Percentiles rank a stretch among this genome's conserved stretches.
Evolutionary conservation across 2,329 filamentous ascomycete species (phyloP).

Genomic region (Immersiporthe knoxdaviesiana): DNA sequence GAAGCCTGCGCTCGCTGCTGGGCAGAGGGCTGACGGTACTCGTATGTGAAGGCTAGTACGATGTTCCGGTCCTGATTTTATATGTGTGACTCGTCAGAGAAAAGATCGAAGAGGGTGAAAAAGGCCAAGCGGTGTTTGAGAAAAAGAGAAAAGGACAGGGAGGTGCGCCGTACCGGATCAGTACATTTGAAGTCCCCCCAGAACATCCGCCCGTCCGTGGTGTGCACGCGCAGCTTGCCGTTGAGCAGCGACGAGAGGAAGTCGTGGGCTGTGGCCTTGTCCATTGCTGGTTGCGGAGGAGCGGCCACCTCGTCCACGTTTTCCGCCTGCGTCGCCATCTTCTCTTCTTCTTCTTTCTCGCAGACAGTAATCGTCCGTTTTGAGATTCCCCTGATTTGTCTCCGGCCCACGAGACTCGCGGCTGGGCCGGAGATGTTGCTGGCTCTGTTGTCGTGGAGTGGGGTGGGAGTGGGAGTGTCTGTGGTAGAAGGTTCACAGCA

Average conservation of each 20-base stretch:
- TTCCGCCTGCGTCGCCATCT: not conserved
- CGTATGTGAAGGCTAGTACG: conserved; percentile 82
- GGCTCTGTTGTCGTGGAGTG: not conserved
- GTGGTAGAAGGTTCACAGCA: not conserved
- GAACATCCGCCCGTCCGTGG: conserved; percentile 85
- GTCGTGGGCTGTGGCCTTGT: conserved; percentile 55
- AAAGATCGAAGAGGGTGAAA: too few species aligned
- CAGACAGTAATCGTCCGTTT: not conserved
- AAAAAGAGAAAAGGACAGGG: conserved; percentile 9
- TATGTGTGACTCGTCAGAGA: not conserved
- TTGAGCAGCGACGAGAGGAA: conserved; percentile 72
- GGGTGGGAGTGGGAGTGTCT: not conserved
- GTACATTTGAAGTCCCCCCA: conserved; percentile 93
- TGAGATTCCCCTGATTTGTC: not conserved
- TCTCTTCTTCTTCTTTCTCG: not conserved
- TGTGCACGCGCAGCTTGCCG: conserved; percentile 77
- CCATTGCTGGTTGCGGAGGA: conserved; percentile 37
- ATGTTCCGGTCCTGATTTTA: conserved; percentile 76
- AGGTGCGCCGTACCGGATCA: conserved; percentile 68
- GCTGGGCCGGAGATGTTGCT: not conserved
- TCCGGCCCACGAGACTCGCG: not conserved
- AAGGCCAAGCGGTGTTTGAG: conserved; percentile 4
- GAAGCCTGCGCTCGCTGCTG: conserved; percentile 47
- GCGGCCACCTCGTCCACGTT: not conserved
- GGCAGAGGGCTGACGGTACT: conserved; percentile 78